Evolutionary conservation across 1,284 basidiomycete genomes (phyloP).

Genomic region (Coriolopsis trogii): DNA sequence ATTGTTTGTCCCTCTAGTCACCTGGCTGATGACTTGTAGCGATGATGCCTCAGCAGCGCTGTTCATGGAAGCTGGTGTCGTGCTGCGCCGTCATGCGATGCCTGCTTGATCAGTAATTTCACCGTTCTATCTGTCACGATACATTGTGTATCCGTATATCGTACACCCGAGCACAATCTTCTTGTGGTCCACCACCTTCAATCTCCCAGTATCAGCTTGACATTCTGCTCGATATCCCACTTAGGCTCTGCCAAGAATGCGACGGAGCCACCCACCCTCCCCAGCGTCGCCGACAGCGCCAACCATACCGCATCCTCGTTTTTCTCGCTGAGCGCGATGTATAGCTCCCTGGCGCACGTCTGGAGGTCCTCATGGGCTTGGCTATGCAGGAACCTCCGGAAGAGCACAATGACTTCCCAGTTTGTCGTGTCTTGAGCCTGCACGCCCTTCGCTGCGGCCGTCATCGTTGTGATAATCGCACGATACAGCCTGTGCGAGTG

Average conservation of each 20-base stretch:
- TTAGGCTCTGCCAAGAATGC: conserved; percentile 53
- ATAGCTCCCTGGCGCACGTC: conserved; percentile 64
- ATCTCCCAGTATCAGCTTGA: conserved; percentile 44
- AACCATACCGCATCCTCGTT: conserved; percentile 88
- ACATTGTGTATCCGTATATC: not conserved
- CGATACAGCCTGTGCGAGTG: conserved; percentile 77
- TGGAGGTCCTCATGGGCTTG: conserved; percentile 77
- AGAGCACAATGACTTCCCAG: conserved; percentile 79
- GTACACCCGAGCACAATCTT: not conserved
- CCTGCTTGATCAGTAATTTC: conserved; percentile 22
- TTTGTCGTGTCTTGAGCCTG: conserved; percentile 67
- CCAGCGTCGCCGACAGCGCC: conserved; percentile 60
- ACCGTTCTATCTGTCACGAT: not conserved
- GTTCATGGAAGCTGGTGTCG: conserved; percentile 79
- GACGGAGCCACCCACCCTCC: conserved; percentile 42
- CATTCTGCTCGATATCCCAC: conserved; percentile 68
- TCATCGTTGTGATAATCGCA: conserved; percentile 74
- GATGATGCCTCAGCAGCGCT: conserved; percentile 82
- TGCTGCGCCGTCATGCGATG: conserved; percentile 67
- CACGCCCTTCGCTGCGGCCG: conserved; percentile 62
- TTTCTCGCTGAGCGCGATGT: conserved; percentile 54
- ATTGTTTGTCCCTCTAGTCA: conserved; percentile 6
- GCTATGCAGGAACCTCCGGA: conserved; percentile 73
- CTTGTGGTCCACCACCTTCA: not conserved
- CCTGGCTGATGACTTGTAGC: conserved; percentile 39